A percentile compares a stretch with the other conserved stretches of the same genome.
Evolutionary conservation across 305 asterid species (phyloP).

Genomic region (Ruellia speciosa): DNA sequence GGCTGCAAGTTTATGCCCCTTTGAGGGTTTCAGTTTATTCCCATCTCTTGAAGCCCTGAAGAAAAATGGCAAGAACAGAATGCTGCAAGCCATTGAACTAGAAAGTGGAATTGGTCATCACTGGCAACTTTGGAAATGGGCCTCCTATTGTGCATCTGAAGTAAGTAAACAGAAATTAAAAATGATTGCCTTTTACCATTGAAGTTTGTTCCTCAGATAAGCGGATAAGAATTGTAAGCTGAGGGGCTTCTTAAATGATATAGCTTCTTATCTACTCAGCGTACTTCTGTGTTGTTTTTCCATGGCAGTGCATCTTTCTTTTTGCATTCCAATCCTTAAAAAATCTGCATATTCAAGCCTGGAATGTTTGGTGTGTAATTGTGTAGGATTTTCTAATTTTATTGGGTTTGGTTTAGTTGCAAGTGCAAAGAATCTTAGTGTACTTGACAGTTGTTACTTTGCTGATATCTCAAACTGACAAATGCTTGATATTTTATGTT

Average conservation of each 20-base stretch:
- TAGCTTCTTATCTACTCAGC: slow-evolving; percentile 13
- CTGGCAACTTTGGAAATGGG: slow-evolving; percentile 97
- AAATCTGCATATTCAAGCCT: slow-evolving; percentile 14
- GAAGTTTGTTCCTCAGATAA: slow-evolving; percentile 13
- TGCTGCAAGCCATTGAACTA: slow-evolving; percentile 79
- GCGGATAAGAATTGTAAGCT: background rate
- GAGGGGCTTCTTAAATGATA: slow-evolving; percentile 16
- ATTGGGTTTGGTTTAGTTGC: background rate
- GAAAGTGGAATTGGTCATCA: slow-evolving; percentile 92
- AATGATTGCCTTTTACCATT: slow-evolving; percentile 16
- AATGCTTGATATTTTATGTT: no score
- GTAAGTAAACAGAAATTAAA: slow-evolving; percentile 39
- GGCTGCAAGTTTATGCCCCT: slow-evolving; percentile 82
- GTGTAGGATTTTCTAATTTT: slow-evolving; percentile 10
- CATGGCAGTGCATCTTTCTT: slow-evolving; percentile 17
- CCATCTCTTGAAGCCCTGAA: slow-evolving; percentile 77
- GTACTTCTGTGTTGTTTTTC: slow-evolving; percentile 6
- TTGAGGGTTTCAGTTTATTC: slow-evolving; percentile 54
- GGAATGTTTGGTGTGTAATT: slow-evolving; percentile 6
- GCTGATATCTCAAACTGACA: background rate
- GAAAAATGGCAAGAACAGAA: slow-evolving; percentile 76
- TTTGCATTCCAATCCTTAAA: slow-evolving; percentile 16
- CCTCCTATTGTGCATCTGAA: slow-evolving; percentile 94
- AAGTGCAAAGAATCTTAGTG: slow-evolving; percentile 13
- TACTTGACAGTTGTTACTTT: background rate